Evolutionary conservation across 257 asterid genomes (phyloP).

Genomic region (Solanum verrucosum): DNA sequence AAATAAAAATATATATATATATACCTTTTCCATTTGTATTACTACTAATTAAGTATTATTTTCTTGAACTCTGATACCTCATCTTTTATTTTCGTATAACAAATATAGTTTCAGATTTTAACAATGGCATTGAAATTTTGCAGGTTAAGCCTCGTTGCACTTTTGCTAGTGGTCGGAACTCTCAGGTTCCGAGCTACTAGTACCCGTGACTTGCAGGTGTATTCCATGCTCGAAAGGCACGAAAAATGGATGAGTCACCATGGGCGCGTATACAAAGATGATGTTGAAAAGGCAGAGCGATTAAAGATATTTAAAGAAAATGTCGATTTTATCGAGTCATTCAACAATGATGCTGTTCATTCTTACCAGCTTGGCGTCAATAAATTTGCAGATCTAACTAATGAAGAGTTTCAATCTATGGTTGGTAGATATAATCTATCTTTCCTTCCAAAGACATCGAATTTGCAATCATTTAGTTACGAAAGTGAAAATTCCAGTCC

Average conservation of each 20-base stretch:
- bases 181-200: not conserved
- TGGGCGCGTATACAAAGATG: slow-evolving; percentile 20
- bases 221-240: slow-evolving; percentile 13
- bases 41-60: too few relatives aligned
- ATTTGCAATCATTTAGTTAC: slow-evolving; percentile 17
- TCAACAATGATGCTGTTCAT: slow-evolving; percentile 8
- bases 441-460: not conserved
- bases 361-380: slow-evolving; percentile 29
- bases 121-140: not conserved
- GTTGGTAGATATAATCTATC: slow-evolving; percentile 15
- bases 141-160: slow-evolving; percentile 5
- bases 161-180: slow-evolving; percentile 3
- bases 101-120: not conserved
- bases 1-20: not conserved
- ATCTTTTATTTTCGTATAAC: not conserved
- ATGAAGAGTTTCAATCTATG: slow-evolving; percentile 20
- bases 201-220: slow-evolving; percentile 6
- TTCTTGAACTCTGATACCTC: not conserved
- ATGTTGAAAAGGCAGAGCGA: slow-evolving; percentile 20
- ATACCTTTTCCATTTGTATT: not conserved
- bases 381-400: slow-evolving; percentile 26
- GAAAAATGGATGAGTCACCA: slow-evolving; percentile 23
- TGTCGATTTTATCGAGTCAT: slow-evolving; percentile 18
- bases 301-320: slow-evolving; percentile 25
- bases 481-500: slow-evolving; percentile 16